Evolutionary conservation across 2,329 filamentous ascomycete species (phyloP).

Genomic region (Parafenestella ontariensis): DNA sequence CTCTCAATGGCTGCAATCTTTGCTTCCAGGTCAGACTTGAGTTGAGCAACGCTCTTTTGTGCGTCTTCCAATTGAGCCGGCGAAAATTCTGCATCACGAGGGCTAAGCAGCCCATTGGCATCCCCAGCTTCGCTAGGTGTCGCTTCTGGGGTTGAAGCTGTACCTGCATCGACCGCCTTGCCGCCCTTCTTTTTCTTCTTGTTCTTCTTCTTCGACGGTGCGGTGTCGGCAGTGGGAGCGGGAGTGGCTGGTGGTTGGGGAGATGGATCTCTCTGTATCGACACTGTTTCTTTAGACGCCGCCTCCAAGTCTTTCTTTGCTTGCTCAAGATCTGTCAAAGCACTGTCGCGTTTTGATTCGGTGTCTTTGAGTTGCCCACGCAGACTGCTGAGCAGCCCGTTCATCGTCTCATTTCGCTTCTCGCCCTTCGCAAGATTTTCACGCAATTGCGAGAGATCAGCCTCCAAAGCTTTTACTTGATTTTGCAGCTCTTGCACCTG

Average conservation of each 20-base stretch:
- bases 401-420: slow-evolving; percentile 62
- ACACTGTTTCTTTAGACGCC: slow-evolving; percentile 20
- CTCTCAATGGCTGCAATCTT: slow-evolving; percentile 43
- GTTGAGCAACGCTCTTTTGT: slow-evolving; percentile 36
- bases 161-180: slow-evolving; percentile 47
- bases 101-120: slow-evolving; percentile 41
- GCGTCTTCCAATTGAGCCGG: slow-evolving; percentile 38
- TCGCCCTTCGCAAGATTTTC: slow-evolving; percentile 51
- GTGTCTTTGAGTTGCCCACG: slow-evolving; percentile 62
- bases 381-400: slow-evolving; percentile 62
- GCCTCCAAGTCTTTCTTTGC: slow-evolving; percentile 38
- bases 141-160: slow-evolving; percentile 47
- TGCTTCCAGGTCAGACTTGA: slow-evolving; percentile 44
- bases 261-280: slow-evolving; percentile 14
- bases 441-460: slow-evolving; percentile 38
- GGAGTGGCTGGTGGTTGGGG: slow-evolving; percentile 25
- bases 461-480: slow-evolving; percentile 42
- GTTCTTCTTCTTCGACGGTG: slow-evolving; percentile 77
- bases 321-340: slow-evolving; percentile 53
- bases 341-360: slow-evolving; percentile 56
- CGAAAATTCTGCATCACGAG: slow-evolving; percentile 54
- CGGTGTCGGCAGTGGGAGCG: slow-evolving; percentile 38
- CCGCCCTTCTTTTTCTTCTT: slow-evolving; percentile 85
- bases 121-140: slow-evolving; percentile 50
- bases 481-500: slow-evolving; percentile 33